Evolutionary conservation across 345 rosid species (phyloP).

Genomic region (Camelina hispida): DNA sequence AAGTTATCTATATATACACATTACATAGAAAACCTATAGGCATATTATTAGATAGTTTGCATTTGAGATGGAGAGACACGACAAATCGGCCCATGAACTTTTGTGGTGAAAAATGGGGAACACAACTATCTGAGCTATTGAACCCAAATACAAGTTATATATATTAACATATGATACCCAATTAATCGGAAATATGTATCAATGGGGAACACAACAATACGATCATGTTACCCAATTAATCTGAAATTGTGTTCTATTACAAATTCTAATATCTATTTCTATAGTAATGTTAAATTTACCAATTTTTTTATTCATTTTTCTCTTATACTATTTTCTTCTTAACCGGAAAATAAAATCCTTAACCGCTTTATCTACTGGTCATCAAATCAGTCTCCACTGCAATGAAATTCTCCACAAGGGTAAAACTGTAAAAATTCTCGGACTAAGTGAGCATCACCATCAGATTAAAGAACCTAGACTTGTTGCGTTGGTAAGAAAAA

Average conservation of each 20-base stretch:
- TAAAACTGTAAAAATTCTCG: background rate
- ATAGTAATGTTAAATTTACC: too few relatives aligned
- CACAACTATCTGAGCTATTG: constrained; percentile 39
- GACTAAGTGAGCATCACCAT: background rate
- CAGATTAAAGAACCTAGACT: constrained; percentile 12
- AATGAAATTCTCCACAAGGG: background rate
- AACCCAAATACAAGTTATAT: too few relatives aligned
- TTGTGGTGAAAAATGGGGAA: constrained; percentile 62
- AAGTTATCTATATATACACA: background rate
- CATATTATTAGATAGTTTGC: background rate
- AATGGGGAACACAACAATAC: too few relatives aligned
- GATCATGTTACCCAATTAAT: constrained; percentile 7
- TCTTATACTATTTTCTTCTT: too few relatives aligned
- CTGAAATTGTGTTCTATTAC: too few relatives aligned
- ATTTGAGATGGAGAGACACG: constrained; percentile 19
- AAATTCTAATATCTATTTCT: too few relatives aligned
- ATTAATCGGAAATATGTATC: too few relatives aligned
- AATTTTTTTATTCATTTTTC: too few relatives aligned
- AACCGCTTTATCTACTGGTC: background rate
- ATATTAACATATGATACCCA: too few relatives aligned
- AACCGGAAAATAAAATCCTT: too few relatives aligned
- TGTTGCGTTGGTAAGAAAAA: background rate
- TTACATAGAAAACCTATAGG: background rate
- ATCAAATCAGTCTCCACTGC: background rate
- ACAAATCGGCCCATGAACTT: constrained; percentile 48